Base-by-base conservation (phyloP, 805 yeast genomes). In the Ogataea ganodermae region DNA sequence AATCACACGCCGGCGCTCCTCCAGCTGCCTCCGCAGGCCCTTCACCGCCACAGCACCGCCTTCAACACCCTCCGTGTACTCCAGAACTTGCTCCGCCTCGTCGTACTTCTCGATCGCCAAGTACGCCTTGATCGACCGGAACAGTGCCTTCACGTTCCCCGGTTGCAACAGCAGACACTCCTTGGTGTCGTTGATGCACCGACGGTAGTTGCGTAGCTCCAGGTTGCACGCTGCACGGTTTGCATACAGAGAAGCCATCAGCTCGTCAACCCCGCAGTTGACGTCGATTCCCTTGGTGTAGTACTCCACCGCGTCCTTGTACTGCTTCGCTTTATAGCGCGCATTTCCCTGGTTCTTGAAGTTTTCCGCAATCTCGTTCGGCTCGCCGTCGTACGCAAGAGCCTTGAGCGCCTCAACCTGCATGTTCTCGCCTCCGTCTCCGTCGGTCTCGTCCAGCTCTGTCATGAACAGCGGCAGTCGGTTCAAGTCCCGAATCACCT, bases 261-360 rank as follows among this genome's bases (percentile, higher is more conserved):
- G 69, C 4, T 68, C 72, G 12, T 67, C 65, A 13, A 75, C 84
- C 4, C 75, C 81, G 60, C 89, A 80, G 38, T 81, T 78, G 30
- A 86, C 80, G 10, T 81, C 89, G 21, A 94, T 59, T 1, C 95
- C 98, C 61, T 87, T 83, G 27, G 84, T 82, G 60, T 94, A 94
- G 59, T 73, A 84, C 45, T 80, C 85, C 35, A 88, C 72, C 0
- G 99, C 99, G 53, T 81, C 80, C 46, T 79, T 76, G 68, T 78
- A 94, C 58, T 83, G 80, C 57, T 84, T 88, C 8, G 71, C 71
- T 63, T 80, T 84, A 69, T 76, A 94, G 49, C 87, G 78, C 13
- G 89, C 97, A 65, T 95, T 94, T 5, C 99, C 99, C 63, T 92
- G 97, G 51, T 79, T 83, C 53, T 90, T 89, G 72, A 91, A 94